These are phyloP conservation scores for Aureoboletus auriporus DNA, from an alignment of 768 basidiomycete genomes.

Conservation along the genomic window DNA sequence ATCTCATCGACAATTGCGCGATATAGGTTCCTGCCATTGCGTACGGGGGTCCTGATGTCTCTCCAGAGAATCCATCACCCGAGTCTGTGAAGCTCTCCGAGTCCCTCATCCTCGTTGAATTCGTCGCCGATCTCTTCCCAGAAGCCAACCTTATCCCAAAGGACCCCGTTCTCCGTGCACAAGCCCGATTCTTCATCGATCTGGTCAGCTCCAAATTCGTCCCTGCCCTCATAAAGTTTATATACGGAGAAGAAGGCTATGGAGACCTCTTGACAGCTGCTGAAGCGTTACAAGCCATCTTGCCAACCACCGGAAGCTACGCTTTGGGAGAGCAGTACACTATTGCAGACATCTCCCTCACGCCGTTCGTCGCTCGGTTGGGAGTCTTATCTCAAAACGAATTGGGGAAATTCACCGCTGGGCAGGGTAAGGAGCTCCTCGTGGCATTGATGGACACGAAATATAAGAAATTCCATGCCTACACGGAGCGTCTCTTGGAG, in stretches of 20 bases:
- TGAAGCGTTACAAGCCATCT: slow-evolving; percentile 46
- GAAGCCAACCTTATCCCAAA: slow-evolving; percentile 45
- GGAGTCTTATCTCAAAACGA: slow-evolving; percentile 45
- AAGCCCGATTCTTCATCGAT: slow-evolving; percentile 62
- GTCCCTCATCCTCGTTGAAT: slow-evolving; percentile 62
- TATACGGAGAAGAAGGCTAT: slow-evolving; percentile 37
- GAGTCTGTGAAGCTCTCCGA: slow-evolving; percentile 61
- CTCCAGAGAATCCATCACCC: slow-evolving; percentile 53
- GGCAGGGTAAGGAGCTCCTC: slow-evolving; percentile 43
- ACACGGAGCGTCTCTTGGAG: slow-evolving; percentile 42
- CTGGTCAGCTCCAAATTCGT: slow-evolving; percentile 43
- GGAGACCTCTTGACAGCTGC: slow-evolving; percentile 40
- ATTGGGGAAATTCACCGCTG: slow-evolving; percentile 46
- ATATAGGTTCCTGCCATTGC: slow-evolving; percentile 37
- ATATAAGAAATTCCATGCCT: slow-evolving; percentile 49
- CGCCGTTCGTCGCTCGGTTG: slow-evolving; percentile 58
- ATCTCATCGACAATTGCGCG: not conserved
- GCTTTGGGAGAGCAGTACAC: slow-evolving; percentile 34
- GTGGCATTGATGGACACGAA: slow-evolving; percentile 37
- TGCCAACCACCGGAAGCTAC: slow-evolving; percentile 40
- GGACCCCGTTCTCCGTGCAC: slow-evolving; percentile 54
- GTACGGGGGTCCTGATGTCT: slow-evolving; percentile 56
- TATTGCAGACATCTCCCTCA: slow-evolving; percentile 59
- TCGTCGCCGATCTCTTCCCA: slow-evolving; percentile 58
- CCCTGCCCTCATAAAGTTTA: slow-evolving; percentile 35